Base-by-base conservation (phyloP, 495 filamentous ascomycete genomes). In the Pseudevernia furfuracea region DNA sequence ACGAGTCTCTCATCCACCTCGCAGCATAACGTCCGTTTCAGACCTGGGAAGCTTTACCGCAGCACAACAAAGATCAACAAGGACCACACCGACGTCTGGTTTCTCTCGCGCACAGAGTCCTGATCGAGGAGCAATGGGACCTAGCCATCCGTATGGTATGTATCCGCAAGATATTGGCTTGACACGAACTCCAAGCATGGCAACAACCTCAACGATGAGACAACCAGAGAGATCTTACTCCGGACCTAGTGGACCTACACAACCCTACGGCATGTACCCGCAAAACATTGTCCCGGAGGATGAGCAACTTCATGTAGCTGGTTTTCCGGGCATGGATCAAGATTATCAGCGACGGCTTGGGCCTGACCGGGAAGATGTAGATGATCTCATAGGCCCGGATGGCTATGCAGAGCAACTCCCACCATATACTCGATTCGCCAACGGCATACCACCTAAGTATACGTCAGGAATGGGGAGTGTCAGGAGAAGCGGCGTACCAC, bases 371-470 rank as follows among this genome's bases (percentile, higher is more conserved):
- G 91, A 95, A 75, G 92, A 96, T 64, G 78, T 84, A 36, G 90
- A 85, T 19, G 91, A 92, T 74, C 83, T 96, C 11, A 85, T 96
- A 66, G 91, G 91, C n/a, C 89, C 89, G 0, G 89, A 93, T 69
- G 92, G 92, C 1, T 91, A 96, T 73, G 87, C 89, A 4, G 92
- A 97, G 71, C 89, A 92, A 67, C 77, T 96, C 39, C 92, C 92
- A 23, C 92, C 92, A 17, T 97, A 97, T 75, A 87, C 90, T 17
- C 81, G 87, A 66, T 92, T 89, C 72, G 86, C 90, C 2, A 84
- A 88, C 56, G 85, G 81, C 32, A 57, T 69, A 32, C 64, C 69
- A 41, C 69, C 69, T 19, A 69, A 69, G 55, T 48, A 64, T 15
- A 53, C 39, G 25, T 59, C 56, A n/a, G 56, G 62, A 30, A n/a